A percentile compares a stretch with the other conserved stretches of the same genome.
Evolutionary conservation across 208 protist genomes (phyloP).

Genomic region (Leishmania tropica): DNA sequence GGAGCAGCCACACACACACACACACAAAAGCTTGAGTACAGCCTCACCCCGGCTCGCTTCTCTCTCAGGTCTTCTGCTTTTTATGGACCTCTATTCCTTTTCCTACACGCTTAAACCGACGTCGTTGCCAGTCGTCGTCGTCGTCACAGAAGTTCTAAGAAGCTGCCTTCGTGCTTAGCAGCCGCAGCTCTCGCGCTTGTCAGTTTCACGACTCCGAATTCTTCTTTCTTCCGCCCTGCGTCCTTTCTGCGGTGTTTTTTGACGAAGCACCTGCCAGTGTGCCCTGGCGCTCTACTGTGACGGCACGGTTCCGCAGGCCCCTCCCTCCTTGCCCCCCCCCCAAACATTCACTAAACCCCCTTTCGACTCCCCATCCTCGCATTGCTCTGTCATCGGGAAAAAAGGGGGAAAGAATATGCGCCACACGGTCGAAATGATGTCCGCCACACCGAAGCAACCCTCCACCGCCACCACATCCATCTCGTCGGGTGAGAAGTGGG

Average conservation of each 20-base stretch:
- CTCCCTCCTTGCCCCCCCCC: no score
- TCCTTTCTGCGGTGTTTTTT: neutral
- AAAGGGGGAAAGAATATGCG: neutral
- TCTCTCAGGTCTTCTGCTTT: neutral
- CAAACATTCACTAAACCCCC: neutral
- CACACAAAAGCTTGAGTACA: neutral
- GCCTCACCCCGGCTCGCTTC: neutral
- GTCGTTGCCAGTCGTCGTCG: neutral
- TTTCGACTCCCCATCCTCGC: neutral
- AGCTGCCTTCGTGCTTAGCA: neutral
- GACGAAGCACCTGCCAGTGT: neutral
- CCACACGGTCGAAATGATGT: neutral
- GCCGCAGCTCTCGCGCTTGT: neutral
- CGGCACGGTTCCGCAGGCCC: neutral
- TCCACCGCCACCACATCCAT: constrained; percentile 27
- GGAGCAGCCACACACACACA: neutral
- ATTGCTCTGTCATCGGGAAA: no score
- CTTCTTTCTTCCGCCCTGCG: neutral
- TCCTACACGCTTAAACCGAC: neutral
- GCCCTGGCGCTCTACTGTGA: neutral
- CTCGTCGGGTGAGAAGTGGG: constrained; percentile 88
- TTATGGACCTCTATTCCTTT: neutral
- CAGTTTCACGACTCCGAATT: neutral
- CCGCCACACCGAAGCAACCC: neutral
- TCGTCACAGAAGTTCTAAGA: neutral